Conservation (phyloP, 164 flowering plant genomes). For the Dillenia turbinata region DNA sequence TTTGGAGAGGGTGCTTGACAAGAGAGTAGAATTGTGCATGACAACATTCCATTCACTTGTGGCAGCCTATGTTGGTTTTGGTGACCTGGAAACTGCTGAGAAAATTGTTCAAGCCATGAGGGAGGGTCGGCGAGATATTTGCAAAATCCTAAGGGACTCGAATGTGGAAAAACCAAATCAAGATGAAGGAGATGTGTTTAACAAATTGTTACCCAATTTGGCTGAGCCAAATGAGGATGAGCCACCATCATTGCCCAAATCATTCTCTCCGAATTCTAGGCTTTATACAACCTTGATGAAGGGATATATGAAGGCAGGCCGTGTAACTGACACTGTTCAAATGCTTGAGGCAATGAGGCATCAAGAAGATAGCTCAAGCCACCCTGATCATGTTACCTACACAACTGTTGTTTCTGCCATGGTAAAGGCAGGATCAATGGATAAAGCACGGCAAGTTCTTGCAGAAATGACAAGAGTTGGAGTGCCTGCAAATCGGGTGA, state of each 20-base stretch:
- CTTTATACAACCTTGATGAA: slow-evolving; percentile 95
- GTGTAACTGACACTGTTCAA: slow-evolving; percentile 60
- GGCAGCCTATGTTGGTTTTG: slow-evolving; percentile 91
- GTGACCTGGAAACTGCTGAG: slow-evolving; percentile 80
- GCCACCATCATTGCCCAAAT: slow-evolving; percentile 59
- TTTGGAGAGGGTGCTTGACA: slow-evolving; percentile 56
- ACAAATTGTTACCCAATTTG: slow-evolving; percentile 62
- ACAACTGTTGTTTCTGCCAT: slow-evolving; percentile 88
- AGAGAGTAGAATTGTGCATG: slow-evolving; percentile 48
- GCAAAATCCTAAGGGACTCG: slow-evolving; percentile 54
- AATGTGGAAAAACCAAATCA: slow-evolving; percentile 14
- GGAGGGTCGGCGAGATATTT: slow-evolving; percentile 69
- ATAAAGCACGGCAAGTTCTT: slow-evolving; percentile 71
- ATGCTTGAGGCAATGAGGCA: slow-evolving; percentile 90
- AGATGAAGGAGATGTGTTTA: slow-evolving; percentile 36
- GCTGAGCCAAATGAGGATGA: slow-evolving; percentile 19
- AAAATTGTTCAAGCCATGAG: slow-evolving; percentile 83
- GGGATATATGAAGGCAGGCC: slow-evolving; percentile 84
- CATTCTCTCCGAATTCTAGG: slow-evolving; percentile 58
- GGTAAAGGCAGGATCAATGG: slow-evolving; percentile 77
- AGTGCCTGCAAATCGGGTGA: slow-evolving; percentile 78
- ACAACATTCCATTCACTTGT: slow-evolving; percentile 84
- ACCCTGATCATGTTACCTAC: slow-evolving; percentile 87
- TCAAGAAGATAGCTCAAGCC: slow-evolving; percentile 59
- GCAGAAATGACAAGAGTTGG: slow-evolving; percentile 71